These are phyloP conservation scores for Suillus luteus DNA, from an alignment of 768 basidiomycete species.

Conservation along the genomic window DNA sequence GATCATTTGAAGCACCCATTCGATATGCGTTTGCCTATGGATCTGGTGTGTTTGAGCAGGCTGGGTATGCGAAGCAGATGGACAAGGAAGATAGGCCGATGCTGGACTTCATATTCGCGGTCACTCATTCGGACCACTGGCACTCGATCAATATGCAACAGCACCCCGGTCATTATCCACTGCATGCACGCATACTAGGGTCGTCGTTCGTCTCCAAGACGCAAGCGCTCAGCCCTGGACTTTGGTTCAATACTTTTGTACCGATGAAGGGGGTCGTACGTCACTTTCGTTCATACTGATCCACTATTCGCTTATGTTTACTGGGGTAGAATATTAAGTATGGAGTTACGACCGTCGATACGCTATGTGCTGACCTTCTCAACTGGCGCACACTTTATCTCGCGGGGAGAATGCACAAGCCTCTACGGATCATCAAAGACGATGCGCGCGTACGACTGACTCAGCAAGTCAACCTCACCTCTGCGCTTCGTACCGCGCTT, in stretches of 20 bases:
- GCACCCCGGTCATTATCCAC: conserved; percentile 87
- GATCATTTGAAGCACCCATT: conserved; percentile 84
- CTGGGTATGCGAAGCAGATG: conserved; percentile 57
- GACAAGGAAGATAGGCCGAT: conserved; percentile 58
- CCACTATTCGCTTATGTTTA: conserved; percentile 6
- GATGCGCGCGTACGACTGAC: conserved; percentile 90
- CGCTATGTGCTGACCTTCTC: conserved; percentile 84
- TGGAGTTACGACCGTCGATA: conserved; percentile 90
- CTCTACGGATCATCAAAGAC: conserved; percentile 88
- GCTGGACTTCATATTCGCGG: conserved; percentile 97
- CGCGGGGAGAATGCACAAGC: conserved; percentile 97
- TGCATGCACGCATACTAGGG: conserved; percentile 84
- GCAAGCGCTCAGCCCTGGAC: conserved; percentile 76
- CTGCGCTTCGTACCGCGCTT: conserved; percentile 88
- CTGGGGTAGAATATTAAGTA: conserved; percentile 85
- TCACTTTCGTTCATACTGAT: conserved; percentile 21
- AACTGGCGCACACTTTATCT: conserved; percentile 94
- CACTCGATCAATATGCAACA: conserved; percentile 96
- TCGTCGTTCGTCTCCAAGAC: conserved; percentile 78
- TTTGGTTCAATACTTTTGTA: conserved; percentile 96
- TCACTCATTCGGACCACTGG: conserved; percentile 90
- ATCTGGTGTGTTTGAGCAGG: conserved; percentile 93
- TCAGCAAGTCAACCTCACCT: conserved; percentile 91
- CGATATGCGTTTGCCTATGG: conserved; percentile 98
- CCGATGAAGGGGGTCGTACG: conserved; percentile 82